Conservation (phyloP, 2,329 filamentous ascomycete species). For the Hymenoscyphus linearis region DNA sequence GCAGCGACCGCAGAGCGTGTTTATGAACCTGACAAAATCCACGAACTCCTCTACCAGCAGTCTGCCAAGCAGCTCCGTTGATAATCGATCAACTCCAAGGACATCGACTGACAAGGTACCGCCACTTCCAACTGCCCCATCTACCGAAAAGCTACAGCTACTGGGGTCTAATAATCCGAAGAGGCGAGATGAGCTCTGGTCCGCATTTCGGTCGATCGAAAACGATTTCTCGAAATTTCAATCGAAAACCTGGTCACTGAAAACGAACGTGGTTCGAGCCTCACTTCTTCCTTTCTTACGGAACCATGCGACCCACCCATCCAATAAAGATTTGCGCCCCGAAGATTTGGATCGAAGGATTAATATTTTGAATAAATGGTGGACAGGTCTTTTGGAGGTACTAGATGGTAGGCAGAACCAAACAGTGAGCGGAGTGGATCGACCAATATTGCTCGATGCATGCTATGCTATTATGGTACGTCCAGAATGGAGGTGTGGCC, state of each 20-base stretch:
- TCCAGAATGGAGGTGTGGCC: conserved; percentile 61
- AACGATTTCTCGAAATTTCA: conserved; percentile 66
- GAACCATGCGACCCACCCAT: conserved; percentile 53
- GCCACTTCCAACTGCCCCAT: conserved; percentile 38
- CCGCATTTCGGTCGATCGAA: conserved; percentile 61
- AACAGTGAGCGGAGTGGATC: conserved; percentile 63
- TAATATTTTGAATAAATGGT: conserved; percentile 70
- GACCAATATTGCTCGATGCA: conserved; percentile 64
- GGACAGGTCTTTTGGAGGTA: conserved; percentile 64
- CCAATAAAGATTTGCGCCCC: conserved; percentile 52
- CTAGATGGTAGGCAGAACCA: conserved; percentile 64
- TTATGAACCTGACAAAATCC: conserved; percentile 29
- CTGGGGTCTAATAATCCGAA: conserved; percentile 34
- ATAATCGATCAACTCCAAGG: conserved; percentile 39
- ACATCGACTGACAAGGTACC: conserved; percentile 42
- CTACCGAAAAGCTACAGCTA: conserved; percentile 32
- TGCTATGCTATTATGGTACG: conserved; percentile 65
- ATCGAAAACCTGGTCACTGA: conserved; percentile 61
- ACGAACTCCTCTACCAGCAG: conserved; percentile 32
- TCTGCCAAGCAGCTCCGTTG: conserved; percentile 39
- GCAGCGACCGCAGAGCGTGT: conserved; percentile 27
- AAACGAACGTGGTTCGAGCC: conserved; percentile 62
- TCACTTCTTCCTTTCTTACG: conserved; percentile 61
- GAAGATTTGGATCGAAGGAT: conserved; percentile 65
- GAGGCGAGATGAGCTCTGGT: conserved; percentile 67